These are phyloP conservation scores for Sesbania bispinosa DNA, from an alignment of 306 rosid species.

Conservation along the genomic window DNA sequence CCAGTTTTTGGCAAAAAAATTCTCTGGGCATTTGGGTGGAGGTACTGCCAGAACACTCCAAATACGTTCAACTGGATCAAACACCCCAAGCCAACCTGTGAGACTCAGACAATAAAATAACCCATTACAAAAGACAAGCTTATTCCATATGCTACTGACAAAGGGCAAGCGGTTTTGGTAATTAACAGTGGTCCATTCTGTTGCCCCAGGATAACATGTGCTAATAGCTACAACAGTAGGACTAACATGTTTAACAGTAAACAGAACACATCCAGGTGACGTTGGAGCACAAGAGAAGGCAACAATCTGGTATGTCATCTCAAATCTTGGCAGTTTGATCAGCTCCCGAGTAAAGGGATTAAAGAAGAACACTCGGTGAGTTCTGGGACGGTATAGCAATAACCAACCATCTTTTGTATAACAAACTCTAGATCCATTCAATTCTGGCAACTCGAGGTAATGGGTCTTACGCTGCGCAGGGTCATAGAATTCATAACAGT, in stretches of 20 bases:
- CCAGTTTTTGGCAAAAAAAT: conserved; percentile 63
- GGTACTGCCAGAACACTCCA: conserved; percentile 72
- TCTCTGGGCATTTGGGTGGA: conserved; percentile 72
- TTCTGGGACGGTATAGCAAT: conserved; percentile 43
- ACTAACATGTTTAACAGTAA: too few species aligned
- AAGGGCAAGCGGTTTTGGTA: too few species aligned
- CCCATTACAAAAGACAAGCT: too few species aligned
- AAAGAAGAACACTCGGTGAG: conserved; percentile 52
- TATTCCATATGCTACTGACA: too few species aligned
- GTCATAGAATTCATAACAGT: conserved; percentile 59
- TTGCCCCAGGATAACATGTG: too few species aligned
- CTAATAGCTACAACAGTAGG: too few species aligned
- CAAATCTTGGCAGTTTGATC: too few species aligned
- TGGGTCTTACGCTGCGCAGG: conserved; percentile 56
- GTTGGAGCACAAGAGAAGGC: conserved; percentile 86
- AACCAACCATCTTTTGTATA: too few species aligned
- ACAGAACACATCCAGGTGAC: conserved; percentile 55
- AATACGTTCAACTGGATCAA: conserved; percentile 48
- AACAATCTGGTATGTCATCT: conserved; percentile 55
- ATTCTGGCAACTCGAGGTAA: conserved; percentile 60
- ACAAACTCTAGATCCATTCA: conserved; percentile 56
- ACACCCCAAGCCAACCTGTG: conserved; percentile 80
- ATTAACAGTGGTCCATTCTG: too few species aligned
- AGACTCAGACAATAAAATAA: too few species aligned
- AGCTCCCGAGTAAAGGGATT: conserved; percentile 63